A percentile compares a stretch with the other conserved stretches of the same genome.
phyloP scores from a whole-genome alignment of 176 grass and related monocot species.

The Rhynchospora pubera region DNA sequence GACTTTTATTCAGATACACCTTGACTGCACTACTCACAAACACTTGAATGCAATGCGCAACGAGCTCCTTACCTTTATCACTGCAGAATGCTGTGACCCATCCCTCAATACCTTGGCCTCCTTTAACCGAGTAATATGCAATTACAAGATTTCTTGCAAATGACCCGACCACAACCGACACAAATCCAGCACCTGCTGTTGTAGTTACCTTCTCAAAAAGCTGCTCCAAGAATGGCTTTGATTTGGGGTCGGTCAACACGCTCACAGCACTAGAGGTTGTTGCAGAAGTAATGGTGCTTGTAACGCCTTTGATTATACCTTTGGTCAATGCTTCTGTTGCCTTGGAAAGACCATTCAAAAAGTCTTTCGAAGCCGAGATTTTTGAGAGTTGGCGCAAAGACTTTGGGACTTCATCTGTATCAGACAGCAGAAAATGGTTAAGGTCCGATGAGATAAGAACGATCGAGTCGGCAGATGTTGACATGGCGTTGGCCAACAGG shows the following conservation, averaged over 20 bases:
- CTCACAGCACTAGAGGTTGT: slow-evolving; percentile 12
- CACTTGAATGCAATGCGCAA: slow-evolving; percentile 53
- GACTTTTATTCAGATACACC: slow-evolving; percentile 52
- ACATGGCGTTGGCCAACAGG: slow-evolving; percentile 26
- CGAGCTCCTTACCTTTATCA: slow-evolving; percentile 52
- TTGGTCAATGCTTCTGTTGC: slow-evolving; percentile 23
- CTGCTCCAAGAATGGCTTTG: slow-evolving; percentile 36
- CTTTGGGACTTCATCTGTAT: slow-evolving; percentile 52
- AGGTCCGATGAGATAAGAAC: slow-evolving; percentile 44
- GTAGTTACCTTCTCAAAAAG: slow-evolving; percentile 69
- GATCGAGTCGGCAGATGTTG: slow-evolving; percentile 32
- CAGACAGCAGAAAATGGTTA: slow-evolving; percentile 52
- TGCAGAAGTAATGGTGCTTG: slow-evolving; percentile 16
- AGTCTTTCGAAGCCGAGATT: slow-evolving; percentile 40
- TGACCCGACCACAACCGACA: slow-evolving; percentile 52
- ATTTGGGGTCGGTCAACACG: slow-evolving; percentile 8
- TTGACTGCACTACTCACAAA: slow-evolving; percentile 64
- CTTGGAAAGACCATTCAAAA: slow-evolving; percentile 15
- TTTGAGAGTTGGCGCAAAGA: slow-evolving; percentile 79
- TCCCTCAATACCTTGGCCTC: background rate
- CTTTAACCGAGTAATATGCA: slow-evolving; percentile 24
- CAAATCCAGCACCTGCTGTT: slow-evolving; percentile 50
- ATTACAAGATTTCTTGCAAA: slow-evolving; percentile 64
- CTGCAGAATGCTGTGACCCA: slow-evolving; percentile 55
- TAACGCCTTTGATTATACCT: slow-evolving; percentile 28